Evolutionary conservation across 768 basidiomycete genomes (phyloP).

Genomic region (Boletellus ananiceps): DNA sequence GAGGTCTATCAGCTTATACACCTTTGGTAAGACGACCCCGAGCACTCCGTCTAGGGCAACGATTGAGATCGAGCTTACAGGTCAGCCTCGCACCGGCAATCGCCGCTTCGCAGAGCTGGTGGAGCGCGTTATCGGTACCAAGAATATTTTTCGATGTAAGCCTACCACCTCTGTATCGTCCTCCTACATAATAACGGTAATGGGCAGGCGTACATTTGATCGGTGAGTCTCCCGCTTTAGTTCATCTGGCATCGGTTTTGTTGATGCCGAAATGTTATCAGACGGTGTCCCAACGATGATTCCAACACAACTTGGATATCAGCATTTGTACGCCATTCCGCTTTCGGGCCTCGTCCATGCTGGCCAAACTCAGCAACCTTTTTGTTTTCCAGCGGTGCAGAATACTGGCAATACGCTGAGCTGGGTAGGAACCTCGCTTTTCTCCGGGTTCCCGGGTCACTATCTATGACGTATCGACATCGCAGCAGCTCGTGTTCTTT

Average conservation of each 20-base stretch:
- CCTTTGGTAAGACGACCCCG: conserved; percentile 36
- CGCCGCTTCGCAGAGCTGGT: conserved; percentile 37
- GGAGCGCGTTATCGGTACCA: conserved; percentile 34
- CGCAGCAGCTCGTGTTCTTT: not conserved
- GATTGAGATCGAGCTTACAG: conserved; percentile 20
- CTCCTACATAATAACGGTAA: not conserved
- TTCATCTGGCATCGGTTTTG: not conserved
- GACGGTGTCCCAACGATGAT: conserved; percentile 53
- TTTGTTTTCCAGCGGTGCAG: conserved; percentile 25
- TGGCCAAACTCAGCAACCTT: conserved; percentile 6
- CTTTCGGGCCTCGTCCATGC: conserved; percentile 6
- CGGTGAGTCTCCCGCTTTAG: conserved; percentile 25
- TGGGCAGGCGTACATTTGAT: conserved; percentile 40
- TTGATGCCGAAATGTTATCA: conserved; percentile 11
- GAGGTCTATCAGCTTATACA: conserved; percentile 33
- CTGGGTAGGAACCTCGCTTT: conserved; percentile 23
- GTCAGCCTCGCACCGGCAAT: conserved; percentile 49
- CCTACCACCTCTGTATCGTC: not conserved
- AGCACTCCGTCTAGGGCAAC: not conserved
- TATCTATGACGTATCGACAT: not conserved
- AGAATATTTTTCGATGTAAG: conserved; percentile 41
- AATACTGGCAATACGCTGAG: conserved; percentile 50
- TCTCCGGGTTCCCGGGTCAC: not conserved
- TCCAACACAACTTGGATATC: conserved; percentile 42
- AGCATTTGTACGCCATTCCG: conserved; percentile 35